Evolutionary conservation across 2,329 filamentous ascomycete genomes (phyloP), one percentile per base, ranked within the genome.

Genomic region (Huntiella savannae): DNA sequence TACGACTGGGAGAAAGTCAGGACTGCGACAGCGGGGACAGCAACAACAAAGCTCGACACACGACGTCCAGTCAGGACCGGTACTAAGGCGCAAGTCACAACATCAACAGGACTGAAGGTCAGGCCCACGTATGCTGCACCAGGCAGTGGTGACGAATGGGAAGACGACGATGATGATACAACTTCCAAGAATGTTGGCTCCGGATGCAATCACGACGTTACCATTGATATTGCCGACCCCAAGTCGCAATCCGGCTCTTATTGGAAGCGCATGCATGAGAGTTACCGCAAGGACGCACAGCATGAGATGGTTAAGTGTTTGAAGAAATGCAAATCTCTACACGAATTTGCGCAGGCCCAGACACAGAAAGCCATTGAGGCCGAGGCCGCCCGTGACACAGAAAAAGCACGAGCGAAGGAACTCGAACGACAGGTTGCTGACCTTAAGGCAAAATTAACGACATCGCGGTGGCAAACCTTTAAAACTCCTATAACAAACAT

Each of bases 201-300:
- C 34, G 57, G 61, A 33, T 63, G 62, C 53, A 70, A 74, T 44
- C 66, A 70, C 46, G 79, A 85, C 54, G 63, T 77, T 48, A 84
- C 80, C 0, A 62, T 78, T 41, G 81, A 86, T 54, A 62, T 84
- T 42, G 79, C 79, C 51, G 77, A 83, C 54, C 82, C 82, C 5
- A 73, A 77, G 52, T 84, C 81, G 2, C 72, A 79, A 49, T 85
- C 81, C 3, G 82, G 81, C 5, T 76, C 72, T 54, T 86, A 82
- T 60, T 88, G 82, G 82, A 87, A 87, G 60, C 70, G 73, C 17
- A 74, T 85, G 56, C 87, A 82, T 54, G 71, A 83, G 53, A 71
- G 69, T 46, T 88, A 87, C 55, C 76, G 82, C 42, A 68, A 74
- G 39, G 79, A 81, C 51, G 82, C 81, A 52, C 75, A 75, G 58